Percentiles rank a stretch among this genome's conserved stretches.
These are phyloP conservation scores for Flueggea neowawraea DNA, from an alignment of 441 rosid species.

Conservation along the genomic window DNA sequence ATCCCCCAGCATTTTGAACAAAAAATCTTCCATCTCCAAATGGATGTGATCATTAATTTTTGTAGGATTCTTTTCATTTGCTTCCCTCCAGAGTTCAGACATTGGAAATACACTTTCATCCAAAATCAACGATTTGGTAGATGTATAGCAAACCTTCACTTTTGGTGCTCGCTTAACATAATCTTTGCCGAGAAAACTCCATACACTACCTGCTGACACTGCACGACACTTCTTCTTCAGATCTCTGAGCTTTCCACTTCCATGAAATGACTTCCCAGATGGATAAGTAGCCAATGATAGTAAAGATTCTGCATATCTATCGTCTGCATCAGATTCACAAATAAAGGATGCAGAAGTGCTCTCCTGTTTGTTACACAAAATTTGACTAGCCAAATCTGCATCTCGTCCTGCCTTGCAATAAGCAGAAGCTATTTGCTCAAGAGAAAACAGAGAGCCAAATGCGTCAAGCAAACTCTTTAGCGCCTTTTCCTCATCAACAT, in stretches of 20 bases:
- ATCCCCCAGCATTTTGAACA: slow-evolving; percentile 55
- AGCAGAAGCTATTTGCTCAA: slow-evolving; percentile 49
- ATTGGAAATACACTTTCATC: slow-evolving; percentile 31
- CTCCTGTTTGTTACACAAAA: slow-evolving; percentile 33
- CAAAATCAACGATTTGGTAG: slow-evolving; percentile 46
- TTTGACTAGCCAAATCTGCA: slow-evolving; percentile 34
- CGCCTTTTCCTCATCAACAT: slow-evolving; percentile 35
- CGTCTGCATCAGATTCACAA: slow-evolving; percentile 13
- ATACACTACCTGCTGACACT: slow-evolving; percentile 53
- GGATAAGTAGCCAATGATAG: slow-evolving; percentile 14
- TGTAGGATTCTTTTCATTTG: slow-evolving; percentile 8
- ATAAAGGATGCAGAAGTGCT: slow-evolving; percentile 12
- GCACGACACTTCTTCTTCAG: slow-evolving; percentile 36
- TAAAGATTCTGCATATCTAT: slow-evolving; percentile 8
- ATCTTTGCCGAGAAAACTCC: slow-evolving; percentile 47
- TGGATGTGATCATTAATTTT: slow-evolving; percentile 26
- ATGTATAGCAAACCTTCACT: slow-evolving; percentile 22
- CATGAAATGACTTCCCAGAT: slow-evolving; percentile 9
- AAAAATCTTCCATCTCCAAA: slow-evolving; percentile 47
- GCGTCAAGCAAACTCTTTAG: slow-evolving; percentile 44
- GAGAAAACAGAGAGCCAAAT: slow-evolving; percentile 38
- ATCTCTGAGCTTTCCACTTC: slow-evolving; percentile 27
- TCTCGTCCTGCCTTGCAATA: slow-evolving; percentile 32
- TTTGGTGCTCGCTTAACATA: slow-evolving; percentile 31
- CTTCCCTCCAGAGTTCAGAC: slow-evolving; percentile 34